phyloP scores from a whole-genome alignment of 192 early-diverging fungal genomes.

The Dissophora globulifera region DNA sequence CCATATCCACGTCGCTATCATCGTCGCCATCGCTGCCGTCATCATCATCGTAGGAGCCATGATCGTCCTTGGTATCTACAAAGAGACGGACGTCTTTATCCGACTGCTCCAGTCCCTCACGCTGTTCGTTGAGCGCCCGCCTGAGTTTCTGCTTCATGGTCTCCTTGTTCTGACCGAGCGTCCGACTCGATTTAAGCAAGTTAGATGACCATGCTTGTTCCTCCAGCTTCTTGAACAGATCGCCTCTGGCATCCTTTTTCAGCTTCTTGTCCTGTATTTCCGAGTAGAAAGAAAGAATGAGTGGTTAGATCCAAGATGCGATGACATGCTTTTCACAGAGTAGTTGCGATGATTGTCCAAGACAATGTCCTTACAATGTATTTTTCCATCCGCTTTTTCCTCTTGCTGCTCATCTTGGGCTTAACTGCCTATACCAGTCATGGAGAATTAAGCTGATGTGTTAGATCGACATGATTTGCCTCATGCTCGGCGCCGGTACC shows the following conservation, averaged over 20 bases:
- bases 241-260: constrained; percentile 80
- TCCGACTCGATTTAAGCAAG: constrained; percentile 75
- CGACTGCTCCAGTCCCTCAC: constrained; percentile 67
- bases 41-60: constrained; percentile 44
- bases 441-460: background rate
- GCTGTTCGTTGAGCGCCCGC: constrained; percentile 73
- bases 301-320: no score
- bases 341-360: no score
- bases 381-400: constrained; percentile 81
- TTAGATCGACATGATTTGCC: background rate
- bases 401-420: constrained; percentile 70
- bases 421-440: constrained; percentile 21
- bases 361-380: constrained; percentile 83
- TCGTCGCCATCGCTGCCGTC: constrained; percentile 23
- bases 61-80: constrained; percentile 59
- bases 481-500: no score
- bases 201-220: constrained; percentile 76
- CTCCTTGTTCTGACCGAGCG: constrained; percentile 72
- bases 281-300: background rate
- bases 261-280: constrained; percentile 75
- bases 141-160: constrained; percentile 74
- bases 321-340: no score
- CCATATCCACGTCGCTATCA: constrained; percentile 27
- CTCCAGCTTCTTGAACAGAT: constrained; percentile 70
- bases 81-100: constrained; percentile 69